Conservation (phyloP, 2,329 filamentous ascomycete genomes). For the Ophiostoma australiae region DNA sequence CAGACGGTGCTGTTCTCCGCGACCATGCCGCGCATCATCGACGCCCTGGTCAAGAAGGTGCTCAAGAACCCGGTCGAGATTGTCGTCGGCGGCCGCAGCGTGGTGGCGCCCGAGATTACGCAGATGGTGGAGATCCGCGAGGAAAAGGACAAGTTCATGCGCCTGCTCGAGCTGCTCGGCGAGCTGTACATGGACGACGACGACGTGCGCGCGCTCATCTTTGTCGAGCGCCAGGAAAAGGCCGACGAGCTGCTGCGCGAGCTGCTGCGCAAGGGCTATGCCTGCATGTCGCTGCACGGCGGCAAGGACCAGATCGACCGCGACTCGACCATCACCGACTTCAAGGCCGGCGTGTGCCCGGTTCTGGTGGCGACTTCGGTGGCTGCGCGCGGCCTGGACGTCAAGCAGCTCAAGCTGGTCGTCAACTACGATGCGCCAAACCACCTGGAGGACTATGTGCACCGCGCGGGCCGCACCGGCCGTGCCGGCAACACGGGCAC, state of each 20-base stretch:
- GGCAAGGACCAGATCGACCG: constrained; percentile 91
- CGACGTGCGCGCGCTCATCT: constrained; percentile 83
- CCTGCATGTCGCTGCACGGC: constrained; percentile 89
- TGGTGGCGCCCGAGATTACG: constrained; percentile 85
- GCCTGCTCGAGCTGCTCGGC: constrained; percentile 79
- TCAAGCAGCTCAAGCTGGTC: constrained; percentile 92
- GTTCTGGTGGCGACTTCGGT: constrained; percentile 93
- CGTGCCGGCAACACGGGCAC: constrained; percentile 92
- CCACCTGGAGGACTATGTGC: constrained; percentile 94
- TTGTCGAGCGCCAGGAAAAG: constrained; percentile 88
- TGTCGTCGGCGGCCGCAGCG: constrained; percentile 80
- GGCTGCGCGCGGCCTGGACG: constrained; percentile 88
- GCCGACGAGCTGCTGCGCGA: constrained; percentile 75
- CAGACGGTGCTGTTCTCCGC: constrained; percentile 96
- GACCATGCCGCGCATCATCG: constrained; percentile 91
- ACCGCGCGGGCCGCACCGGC: constrained; percentile 87
- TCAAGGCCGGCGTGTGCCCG: constrained; percentile 84
- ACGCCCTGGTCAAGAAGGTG: constrained; percentile 82
- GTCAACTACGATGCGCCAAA: constrained; percentile 94
- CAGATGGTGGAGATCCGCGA: constrained; percentile 86
- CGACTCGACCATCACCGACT: constrained; percentile 86
- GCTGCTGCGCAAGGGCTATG: constrained; percentile 77
- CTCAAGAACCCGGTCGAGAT: constrained; percentile 84
- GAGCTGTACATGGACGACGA: constrained; percentile 82
- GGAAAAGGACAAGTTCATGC: constrained; percentile 76